A percentile compares a stretch with the other conserved stretches of the same genome.
Evolutionary conservation across 2,329 filamentous ascomycete genomes (phyloP).

Genomic region (Zasmidium cellare): DNA sequence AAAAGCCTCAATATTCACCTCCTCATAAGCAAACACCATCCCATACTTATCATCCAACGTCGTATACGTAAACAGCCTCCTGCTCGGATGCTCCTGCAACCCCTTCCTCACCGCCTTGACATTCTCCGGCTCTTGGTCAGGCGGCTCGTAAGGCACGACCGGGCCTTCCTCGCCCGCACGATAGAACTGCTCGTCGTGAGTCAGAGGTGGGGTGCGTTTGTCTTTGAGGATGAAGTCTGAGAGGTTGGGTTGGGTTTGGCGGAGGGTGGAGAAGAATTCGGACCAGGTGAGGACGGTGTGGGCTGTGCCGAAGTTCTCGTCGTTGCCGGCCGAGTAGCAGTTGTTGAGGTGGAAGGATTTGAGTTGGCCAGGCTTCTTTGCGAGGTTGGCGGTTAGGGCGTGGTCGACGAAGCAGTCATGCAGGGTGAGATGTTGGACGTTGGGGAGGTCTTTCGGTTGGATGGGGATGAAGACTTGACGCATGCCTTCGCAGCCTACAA

Average conservation of each 20-base stretch:
- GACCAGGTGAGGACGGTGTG: not conserved
- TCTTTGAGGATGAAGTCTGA: not conserved
- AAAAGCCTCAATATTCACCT: not conserved
- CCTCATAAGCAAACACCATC: not conserved
- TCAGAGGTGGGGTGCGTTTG: not conserved
- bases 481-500: not conserved
- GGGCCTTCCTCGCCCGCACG: not conserved
- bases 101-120: not conserved
- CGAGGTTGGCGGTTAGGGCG: not conserved
- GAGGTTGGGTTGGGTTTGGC: not conserved
- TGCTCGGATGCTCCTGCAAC: not conserved
- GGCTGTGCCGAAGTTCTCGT: not conserved
- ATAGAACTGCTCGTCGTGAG: not conserved
- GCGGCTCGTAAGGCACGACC: not conserved
- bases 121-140: not conserved
- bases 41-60: slow-evolving; percentile 2
- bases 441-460: not conserved
- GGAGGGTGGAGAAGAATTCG: not conserved
- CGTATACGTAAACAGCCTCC: not conserved
- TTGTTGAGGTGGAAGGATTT: not conserved
- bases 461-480: not conserved
- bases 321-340: not conserved
- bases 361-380: not conserved
- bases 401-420: not conserved
- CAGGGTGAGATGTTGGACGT: not conserved